These are phyloP conservation scores for Aristolochia californica DNA, from an alignment of 164 flowering plant species.

Conservation along the genomic window DNA sequence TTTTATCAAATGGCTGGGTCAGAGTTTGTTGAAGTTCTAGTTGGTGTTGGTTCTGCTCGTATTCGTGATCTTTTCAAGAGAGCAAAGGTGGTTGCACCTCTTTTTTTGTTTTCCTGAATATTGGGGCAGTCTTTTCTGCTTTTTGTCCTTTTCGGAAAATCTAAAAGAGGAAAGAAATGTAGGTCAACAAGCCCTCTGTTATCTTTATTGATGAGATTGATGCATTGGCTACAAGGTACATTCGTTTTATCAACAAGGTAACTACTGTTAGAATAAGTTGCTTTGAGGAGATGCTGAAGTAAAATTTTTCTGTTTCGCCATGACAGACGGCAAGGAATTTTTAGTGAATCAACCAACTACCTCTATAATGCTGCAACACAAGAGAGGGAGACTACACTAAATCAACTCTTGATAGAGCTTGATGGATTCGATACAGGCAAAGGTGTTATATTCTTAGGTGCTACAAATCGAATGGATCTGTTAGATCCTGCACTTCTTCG, in stretches of 20 bases:
- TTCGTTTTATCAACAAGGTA: neutral
- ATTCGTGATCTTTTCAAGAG: conserved; percentile 88
- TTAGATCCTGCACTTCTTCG: conserved; percentile 98
- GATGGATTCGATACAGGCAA: conserved; percentile 99
- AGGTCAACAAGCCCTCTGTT: conserved; percentile 97
- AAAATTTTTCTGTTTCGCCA: conserved; percentile 8
- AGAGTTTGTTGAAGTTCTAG: conserved; percentile 94
- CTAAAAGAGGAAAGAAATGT: conserved; percentile 9
- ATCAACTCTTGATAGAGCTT: conserved; percentile 92
- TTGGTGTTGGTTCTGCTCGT: conserved; percentile 99
- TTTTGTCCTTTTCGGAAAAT: neutral
- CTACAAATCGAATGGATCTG: conserved; percentile 91
- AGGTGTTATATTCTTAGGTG: conserved; percentile 95
- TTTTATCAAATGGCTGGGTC: conserved; percentile 99
- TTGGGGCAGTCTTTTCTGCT: neutral
- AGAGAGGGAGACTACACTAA: conserved; percentile 94
- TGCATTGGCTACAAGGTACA: conserved; percentile 86
- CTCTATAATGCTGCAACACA: conserved; percentile 89
- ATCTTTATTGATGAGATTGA: conserved; percentile 97
- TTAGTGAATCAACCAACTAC: conserved; percentile 43
- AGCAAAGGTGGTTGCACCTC: conserved; percentile 47
- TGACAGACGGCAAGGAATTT: conserved; percentile 82
- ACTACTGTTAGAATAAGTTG: too few species aligned
- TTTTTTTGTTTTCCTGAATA: neutral
- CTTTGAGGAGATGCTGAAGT: neutral